A percentile compares a stretch with the other conserved stretches of the same genome.
phyloP scores from a whole-genome alignment of 305 asterid species.

The Solanum hybrid region DNA sequence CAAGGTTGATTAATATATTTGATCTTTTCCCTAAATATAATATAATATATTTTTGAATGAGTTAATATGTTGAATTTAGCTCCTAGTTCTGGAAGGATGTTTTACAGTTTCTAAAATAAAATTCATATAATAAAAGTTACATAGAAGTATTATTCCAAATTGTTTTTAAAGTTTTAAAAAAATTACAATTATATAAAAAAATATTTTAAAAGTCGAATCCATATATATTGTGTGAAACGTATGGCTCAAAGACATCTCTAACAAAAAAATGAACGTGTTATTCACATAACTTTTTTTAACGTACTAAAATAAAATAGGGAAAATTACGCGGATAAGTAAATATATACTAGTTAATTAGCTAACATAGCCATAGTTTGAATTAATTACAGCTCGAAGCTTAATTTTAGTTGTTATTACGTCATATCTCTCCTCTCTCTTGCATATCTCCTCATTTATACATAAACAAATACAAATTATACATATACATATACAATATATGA shows the following conservation, averaged over 20 bases:
- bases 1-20: background rate
- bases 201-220: background rate
- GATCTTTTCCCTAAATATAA: background rate
- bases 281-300: background rate
- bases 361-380: no score
- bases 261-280: background rate
- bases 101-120: no score
- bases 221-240: background rate
- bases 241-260: background rate
- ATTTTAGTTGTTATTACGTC: no score
- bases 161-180: background rate
- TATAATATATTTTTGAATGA: background rate
- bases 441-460: no score
- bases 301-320: no score
- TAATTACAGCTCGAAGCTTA: no score
- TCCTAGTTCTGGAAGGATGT: background rate
- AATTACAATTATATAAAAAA: no score
- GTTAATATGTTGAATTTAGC: background rate
- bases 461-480: no score
- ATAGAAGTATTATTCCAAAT: background rate
- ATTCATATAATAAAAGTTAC: background rate
- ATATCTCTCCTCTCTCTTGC: no score
- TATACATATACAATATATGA: no score
- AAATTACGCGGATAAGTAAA: no score
- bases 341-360: no score